Base-by-base conservation (phyloP, 495 filamentous ascomycete genomes). In the Collariella sp. region DNA sequence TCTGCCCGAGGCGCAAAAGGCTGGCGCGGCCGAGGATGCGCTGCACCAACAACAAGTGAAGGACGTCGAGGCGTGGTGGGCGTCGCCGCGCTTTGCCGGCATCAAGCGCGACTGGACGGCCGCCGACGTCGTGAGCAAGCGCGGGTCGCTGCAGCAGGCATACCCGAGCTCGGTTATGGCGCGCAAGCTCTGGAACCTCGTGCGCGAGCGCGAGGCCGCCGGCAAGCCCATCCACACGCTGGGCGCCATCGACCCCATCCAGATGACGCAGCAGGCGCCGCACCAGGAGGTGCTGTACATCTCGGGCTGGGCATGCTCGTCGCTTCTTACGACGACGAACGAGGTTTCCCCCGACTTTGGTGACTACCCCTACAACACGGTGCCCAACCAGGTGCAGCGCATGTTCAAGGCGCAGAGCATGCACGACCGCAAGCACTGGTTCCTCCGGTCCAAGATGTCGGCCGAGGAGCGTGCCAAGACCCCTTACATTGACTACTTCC, bases 361-460 rank as follows among this genome's bases (percentile, higher is more conserved):
- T 55, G 93, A 98, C 66, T 98, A 98, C 69, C 93, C 93, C 2
- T 98, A 98, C 70, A 96, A 96, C 65, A 98, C 93, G 0, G 93
- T 98, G 5, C 93, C 93, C 15, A 98, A 97, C 70, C 93, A 98
- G 70, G 93, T 98, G 10, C 88, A 98, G 72, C 79, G 93, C 54
- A 69, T 98, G 52, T 88, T 91, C 73, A 97, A 97, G 71, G 94
- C 93, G 5, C 93, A 98, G 68, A 87, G 89, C 50, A 80, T 97
- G 75, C 93, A 98, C 66, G 93, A 98, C 69, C 84, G 94, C 34
- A 95, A 93, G 72, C 88, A 96, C 59, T 96, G 86, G 84, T 89
- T 94, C 75, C 71, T 80, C 22, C 74, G 93, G 35, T 79, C 88
- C 44, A 86, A 86, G 64, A 67, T 98, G 79, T 85, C 75, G 2